phyloP scores from a whole-genome alignment of 2,329 filamentous ascomycete species.

The Emergomyces africanus region DNA sequence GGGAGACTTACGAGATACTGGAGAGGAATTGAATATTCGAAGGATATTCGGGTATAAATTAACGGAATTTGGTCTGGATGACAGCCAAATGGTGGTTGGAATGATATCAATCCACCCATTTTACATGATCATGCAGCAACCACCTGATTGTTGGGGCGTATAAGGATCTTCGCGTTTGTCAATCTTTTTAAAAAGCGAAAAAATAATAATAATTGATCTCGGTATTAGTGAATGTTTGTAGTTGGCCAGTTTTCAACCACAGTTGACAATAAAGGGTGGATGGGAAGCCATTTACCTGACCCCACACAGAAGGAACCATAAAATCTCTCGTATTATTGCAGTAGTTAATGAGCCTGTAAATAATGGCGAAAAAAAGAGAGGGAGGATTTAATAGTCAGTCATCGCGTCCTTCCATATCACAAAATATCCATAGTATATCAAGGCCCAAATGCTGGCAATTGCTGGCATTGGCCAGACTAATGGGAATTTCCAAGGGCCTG shows the following conservation, averaged over 20 bases:
- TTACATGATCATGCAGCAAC: slow-evolving; percentile 95
- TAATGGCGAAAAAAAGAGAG: slow-evolving; percentile 6
- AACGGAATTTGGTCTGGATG: neutral
- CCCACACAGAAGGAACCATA: slow-evolving; percentile 98
- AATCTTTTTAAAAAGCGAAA: slow-evolving; percentile 39
- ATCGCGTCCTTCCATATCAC: neutral
- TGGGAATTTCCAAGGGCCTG: neutral
- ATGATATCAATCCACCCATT: slow-evolving; percentile 1
- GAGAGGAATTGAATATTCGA: neutral
- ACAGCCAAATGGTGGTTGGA: neutral
- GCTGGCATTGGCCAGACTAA: neutral
- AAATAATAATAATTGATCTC: neutral
- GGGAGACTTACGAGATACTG: too few relatives aligned
- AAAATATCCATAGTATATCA: neutral
- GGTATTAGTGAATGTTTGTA: slow-evolving; percentile 9
- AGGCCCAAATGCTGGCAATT: neutral
- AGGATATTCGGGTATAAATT: neutral
- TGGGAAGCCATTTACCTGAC: slow-evolving; percentile 42
- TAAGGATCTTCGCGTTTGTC: slow-evolving; percentile 98
- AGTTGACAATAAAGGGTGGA: neutral
- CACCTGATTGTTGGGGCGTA: slow-evolving; percentile 79
- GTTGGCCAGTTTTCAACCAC: neutral
- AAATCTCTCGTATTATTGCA: slow-evolving; percentile 97
- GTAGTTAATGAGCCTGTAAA: slow-evolving; percentile 79
- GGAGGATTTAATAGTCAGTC: neutral